Conservation (phyloP, 2,329 filamentous ascomycete species). For the Calonectria honghensis region DNA sequence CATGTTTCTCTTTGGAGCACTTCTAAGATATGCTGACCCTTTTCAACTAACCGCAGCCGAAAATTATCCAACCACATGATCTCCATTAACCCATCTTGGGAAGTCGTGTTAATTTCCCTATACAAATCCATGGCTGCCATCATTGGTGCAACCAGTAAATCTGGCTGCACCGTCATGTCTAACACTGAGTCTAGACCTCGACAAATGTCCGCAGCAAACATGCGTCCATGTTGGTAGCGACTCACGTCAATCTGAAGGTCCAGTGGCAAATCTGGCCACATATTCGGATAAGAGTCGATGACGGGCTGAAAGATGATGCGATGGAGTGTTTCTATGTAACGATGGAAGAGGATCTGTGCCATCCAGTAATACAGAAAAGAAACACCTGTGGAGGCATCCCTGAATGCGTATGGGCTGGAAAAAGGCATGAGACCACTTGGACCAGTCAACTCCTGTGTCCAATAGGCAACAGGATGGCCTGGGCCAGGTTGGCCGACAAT, state of each 20-base stretch:
- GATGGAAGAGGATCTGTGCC: constrained; percentile 69
- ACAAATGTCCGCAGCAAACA: constrained; percentile 70
- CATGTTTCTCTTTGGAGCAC: constrained; percentile 63
- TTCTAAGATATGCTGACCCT: constrained; percentile 64
- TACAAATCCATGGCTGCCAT: constrained; percentile 66
- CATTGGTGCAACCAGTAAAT: constrained; percentile 67
- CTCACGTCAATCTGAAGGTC: constrained; percentile 64
- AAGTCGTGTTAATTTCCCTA: constrained; percentile 60
- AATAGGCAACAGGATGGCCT: constrained; percentile 61
- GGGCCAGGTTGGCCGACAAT: constrained; percentile 54
- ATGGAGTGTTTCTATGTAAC: constrained; percentile 68
- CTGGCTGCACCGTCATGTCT: constrained; percentile 66
- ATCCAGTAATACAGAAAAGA: constrained; percentile 74
- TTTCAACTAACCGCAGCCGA: constrained; percentile 60
- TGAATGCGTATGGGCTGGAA: constrained; percentile 66
- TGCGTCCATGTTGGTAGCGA: constrained; percentile 66
- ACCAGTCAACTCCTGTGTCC: constrained; percentile 60
- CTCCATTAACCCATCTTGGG: constrained; percentile 66
- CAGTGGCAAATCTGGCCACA: constrained; percentile 63
- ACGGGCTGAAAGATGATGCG: constrained; percentile 66
- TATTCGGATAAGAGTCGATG: constrained; percentile 62
- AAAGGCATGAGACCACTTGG: constrained; percentile 64
- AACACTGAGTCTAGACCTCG: constrained; percentile 70
- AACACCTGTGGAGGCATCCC: constrained; percentile 65
- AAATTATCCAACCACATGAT: constrained; percentile 70